Conservation (phyloP, 1,139 yeast species). For the Hyphopichia khmerensis region DNA sequence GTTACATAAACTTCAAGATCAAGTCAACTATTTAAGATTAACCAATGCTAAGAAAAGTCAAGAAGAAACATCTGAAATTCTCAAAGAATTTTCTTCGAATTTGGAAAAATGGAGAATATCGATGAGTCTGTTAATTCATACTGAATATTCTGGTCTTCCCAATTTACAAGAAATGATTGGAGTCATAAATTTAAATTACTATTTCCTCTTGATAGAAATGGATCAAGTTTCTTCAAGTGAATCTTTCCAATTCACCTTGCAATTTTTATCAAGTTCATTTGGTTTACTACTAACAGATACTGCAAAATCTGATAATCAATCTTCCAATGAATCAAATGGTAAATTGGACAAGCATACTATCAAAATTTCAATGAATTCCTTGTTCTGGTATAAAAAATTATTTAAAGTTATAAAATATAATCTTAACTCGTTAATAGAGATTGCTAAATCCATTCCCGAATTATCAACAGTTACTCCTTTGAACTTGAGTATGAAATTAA, state of each 20-base stretch:
- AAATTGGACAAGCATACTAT: background rate
- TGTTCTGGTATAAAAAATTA: slow-evolving; percentile 36
- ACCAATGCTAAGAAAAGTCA: slow-evolving; percentile 5
- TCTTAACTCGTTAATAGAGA: slow-evolving; percentile 21
- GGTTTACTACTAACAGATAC: slow-evolving; percentile 31
- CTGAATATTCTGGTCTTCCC: slow-evolving; percentile 21
- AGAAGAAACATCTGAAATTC: slow-evolving; percentile 4
- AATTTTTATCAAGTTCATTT: slow-evolving; percentile 42
- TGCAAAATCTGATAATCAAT: slow-evolving; percentile 5
- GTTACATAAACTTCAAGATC: slow-evolving; percentile 19
- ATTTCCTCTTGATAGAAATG: slow-evolving; percentile 38
- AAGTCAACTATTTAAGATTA: slow-evolving; percentile 18
- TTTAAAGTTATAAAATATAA: slow-evolving; percentile 35
- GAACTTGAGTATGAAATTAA: slow-evolving; percentile 15
- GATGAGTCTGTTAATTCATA: slow-evolving; percentile 28
- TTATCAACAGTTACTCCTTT: background rate
- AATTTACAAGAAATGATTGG: slow-evolving; percentile 33
- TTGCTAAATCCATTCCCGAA: slow-evolving; percentile 10
- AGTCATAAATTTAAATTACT: slow-evolving; percentile 36
- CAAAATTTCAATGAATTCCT: slow-evolving; percentile 9
- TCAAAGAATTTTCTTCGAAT: slow-evolving; percentile 20
- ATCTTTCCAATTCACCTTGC: slow-evolving; percentile 41
- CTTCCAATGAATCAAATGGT: background rate
- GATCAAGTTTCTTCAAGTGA: slow-evolving; percentile 41
- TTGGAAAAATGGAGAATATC: slow-evolving; percentile 40